Evolutionary conservation across 306 rosid species (phyloP).

Genomic region (Datisca glomerata): DNA sequence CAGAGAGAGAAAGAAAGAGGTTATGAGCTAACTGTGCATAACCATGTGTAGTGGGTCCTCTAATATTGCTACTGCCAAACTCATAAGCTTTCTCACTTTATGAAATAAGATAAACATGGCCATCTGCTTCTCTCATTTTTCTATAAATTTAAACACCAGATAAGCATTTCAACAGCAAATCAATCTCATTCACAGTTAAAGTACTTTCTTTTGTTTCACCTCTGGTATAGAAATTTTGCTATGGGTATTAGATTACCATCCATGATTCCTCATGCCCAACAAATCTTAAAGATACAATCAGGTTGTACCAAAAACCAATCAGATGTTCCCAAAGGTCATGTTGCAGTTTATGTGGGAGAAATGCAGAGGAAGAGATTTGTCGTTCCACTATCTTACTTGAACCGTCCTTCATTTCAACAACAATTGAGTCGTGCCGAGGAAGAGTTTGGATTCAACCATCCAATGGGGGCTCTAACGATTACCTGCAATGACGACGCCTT

Average conservation of each 20-base stretch:
- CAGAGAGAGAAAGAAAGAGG: too few relatives aligned
- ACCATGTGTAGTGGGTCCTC: too few relatives aligned
- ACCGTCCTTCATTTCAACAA: slow-evolving; percentile 26
- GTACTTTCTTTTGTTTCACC: not conserved
- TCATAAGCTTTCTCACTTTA: too few relatives aligned
- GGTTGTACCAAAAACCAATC: not conserved
- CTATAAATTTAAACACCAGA: too few relatives aligned
- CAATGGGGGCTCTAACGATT: too few relatives aligned
- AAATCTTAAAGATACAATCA: slow-evolving; percentile 1
- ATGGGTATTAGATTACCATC: not conserved
- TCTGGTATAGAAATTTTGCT: not conserved
- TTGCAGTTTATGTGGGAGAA: slow-evolving; percentile 43
- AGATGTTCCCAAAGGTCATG: slow-evolving; percentile 31
- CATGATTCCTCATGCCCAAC: slow-evolving; percentile 1
- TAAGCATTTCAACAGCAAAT: too few relatives aligned
- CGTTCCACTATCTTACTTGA: slow-evolving; percentile 29
- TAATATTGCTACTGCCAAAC: too few relatives aligned
- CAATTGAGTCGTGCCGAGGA: slow-evolving; percentile 19
- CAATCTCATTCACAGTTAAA: too few relatives aligned
- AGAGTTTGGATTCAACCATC: slow-evolving; percentile 34
- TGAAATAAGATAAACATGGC: too few relatives aligned
- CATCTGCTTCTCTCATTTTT: too few relatives aligned
- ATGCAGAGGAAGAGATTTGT: slow-evolving; percentile 24
- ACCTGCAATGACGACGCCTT: slow-evolving; percentile 35
- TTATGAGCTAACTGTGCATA: too few relatives aligned